Evolutionary conservation across 352 stramenopile genomes (phyloP).

Genomic region (Phytophthora multivora): DNA sequence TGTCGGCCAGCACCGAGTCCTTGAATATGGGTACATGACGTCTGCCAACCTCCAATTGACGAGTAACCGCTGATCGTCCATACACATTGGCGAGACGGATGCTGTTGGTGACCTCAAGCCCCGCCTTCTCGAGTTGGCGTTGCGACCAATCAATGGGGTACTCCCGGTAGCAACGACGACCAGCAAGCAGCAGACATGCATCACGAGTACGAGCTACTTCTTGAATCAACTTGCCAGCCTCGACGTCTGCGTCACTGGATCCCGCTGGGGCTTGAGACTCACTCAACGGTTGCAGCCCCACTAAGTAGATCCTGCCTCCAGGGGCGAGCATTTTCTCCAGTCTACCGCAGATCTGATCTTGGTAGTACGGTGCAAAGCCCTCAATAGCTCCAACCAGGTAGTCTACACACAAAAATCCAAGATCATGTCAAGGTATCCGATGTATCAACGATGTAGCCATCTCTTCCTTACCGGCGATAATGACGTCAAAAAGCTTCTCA

Average conservation of each 20-base stretch:
- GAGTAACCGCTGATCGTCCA: slow-evolving; percentile 75
- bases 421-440: neutral
- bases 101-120: slow-evolving; percentile 58
- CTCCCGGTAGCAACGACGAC: slow-evolving; percentile 89
- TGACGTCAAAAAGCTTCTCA: slow-evolving; percentile 71
- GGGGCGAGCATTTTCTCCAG: slow-evolving; percentile 77
- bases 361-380: slow-evolving; percentile 91
- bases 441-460: slow-evolving; percentile 4
- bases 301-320: slow-evolving; percentile 88
- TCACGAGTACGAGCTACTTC: slow-evolving; percentile 82
- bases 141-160: slow-evolving; percentile 90
- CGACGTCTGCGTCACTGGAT: slow-evolving; percentile 31
- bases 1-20: slow-evolving; percentile 41
- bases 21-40: slow-evolving; percentile 85
- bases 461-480: slow-evolving; percentile 58
- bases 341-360: slow-evolving; percentile 69
- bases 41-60: slow-evolving; percentile 89
- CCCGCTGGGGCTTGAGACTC: slow-evolving; percentile 39
- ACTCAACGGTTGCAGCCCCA: slow-evolving; percentile 89
- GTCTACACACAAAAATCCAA: slow-evolving; percentile 42
- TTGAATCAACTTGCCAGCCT: slow-evolving; percentile 47
- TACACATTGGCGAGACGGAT: slow-evolving; percentile 90
- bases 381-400: slow-evolving; percentile 94
- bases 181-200: slow-evolving; percentile 90
- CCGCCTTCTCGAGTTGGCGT: slow-evolving; percentile 66